These are phyloP conservation scores for Phytopythium boreale DNA, from an alignment of 352 stramenopile genomes.

Conservation along the genomic window DNA sequence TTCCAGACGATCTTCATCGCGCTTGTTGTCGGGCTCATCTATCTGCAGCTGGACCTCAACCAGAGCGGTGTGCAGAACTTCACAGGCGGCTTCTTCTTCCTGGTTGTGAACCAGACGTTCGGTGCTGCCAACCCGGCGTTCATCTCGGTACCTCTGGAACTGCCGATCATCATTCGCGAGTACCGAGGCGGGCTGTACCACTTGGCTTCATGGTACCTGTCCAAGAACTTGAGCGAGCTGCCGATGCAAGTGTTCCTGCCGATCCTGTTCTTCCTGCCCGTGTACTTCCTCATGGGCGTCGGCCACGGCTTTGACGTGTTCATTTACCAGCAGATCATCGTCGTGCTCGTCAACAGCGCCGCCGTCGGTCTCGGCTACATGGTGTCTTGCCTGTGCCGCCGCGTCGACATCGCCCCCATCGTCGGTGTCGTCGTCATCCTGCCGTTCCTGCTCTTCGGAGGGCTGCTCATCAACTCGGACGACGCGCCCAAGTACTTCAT, in stretches of 20 bases:
- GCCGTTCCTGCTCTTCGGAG: constrained; percentile 37
- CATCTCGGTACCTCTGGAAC: constrained; percentile 19
- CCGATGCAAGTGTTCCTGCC: constrained; percentile 18
- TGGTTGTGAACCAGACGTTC: constrained; percentile 33
- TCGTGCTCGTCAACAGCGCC: constrained; percentile 28
- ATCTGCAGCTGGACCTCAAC: constrained; percentile 25
- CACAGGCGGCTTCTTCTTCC: constrained; percentile 28
- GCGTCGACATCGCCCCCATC: constrained; percentile 29
- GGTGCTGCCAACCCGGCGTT: constrained; percentile 22
- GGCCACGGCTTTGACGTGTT: constrained; percentile 20
- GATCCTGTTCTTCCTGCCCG: constrained; percentile 16
- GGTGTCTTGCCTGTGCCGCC: constrained; percentile 25
- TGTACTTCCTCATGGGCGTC: constrained; percentile 28
- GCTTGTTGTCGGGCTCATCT: constrained; percentile 26
- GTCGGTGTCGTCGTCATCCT: constrained; percentile 27
- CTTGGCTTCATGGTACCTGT: constrained; percentile 16
- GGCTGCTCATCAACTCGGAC: constrained; percentile 34
- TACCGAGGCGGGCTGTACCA: constrained; percentile 18
- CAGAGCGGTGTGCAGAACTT: constrained; percentile 30
- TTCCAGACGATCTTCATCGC: constrained; percentile 25
- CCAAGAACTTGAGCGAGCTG: constrained; percentile 35
- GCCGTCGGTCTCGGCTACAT: constrained; percentile 31
- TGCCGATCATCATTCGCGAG: constrained; percentile 21
- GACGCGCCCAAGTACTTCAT: constrained; percentile 29
- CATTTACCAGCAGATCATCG: constrained; percentile 22